phyloP scores from a whole-genome alignment of 1,139 yeast genomes.

The Yamadazyma siamensis region DNA sequence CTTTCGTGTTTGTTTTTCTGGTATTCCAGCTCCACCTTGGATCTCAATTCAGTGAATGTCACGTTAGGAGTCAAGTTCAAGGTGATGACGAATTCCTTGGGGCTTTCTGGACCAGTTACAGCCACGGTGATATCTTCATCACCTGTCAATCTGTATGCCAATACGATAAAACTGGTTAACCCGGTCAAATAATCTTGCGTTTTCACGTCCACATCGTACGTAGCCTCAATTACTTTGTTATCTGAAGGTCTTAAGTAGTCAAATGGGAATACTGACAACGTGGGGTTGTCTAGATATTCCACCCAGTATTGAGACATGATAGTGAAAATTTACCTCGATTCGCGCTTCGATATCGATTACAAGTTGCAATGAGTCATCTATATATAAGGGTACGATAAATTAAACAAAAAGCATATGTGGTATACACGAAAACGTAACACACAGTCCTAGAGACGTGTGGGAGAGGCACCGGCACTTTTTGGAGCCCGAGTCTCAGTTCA shows the following conservation, averaged over 20 bases:
- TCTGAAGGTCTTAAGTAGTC: constrained; percentile 82
- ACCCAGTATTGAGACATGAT: constrained; percentile 53
- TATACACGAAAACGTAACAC: too few species aligned
- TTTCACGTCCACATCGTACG: constrained; percentile 35
- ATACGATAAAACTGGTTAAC: constrained; percentile 67
- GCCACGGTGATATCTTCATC: constrained; percentile 92
- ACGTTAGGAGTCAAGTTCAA: constrained; percentile 51
- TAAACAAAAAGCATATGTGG: too few species aligned
- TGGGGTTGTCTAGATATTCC: constrained; percentile 68
- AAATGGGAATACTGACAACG: constrained; percentile 82
- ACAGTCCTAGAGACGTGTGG: too few species aligned
- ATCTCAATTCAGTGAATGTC: constrained; percentile 52
- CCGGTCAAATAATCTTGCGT: constrained; percentile 44
- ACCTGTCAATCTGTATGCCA: constrained; percentile 80
- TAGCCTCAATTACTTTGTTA: constrained; percentile 65
- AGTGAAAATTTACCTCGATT: not conserved
- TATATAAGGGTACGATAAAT: too few species aligned
- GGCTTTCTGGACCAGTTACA: constrained; percentile 45
- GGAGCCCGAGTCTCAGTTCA: too few species aligned
- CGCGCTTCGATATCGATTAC: too few species aligned
- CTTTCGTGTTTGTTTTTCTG: constrained; percentile 29
- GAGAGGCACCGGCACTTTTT: too few species aligned
- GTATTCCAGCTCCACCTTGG: constrained; percentile 43
- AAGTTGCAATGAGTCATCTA: too few species aligned
- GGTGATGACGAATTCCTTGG: constrained; percentile 57